phyloP scores from a whole-genome alignment of 805 yeast species.

The Schwanniomyces pseudopolymorphus region DNA sequence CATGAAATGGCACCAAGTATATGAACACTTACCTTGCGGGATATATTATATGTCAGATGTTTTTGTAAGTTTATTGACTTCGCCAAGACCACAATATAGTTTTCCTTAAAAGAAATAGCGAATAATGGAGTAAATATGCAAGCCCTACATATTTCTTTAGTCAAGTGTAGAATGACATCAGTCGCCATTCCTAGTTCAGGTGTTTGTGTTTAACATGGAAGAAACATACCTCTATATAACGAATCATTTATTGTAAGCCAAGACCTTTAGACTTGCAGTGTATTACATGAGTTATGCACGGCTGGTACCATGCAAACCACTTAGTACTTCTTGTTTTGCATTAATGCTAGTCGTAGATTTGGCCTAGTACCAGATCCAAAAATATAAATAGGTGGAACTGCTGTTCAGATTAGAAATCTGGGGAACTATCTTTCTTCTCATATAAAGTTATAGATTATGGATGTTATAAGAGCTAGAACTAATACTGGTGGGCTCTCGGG shows the following conservation, averaged over 20 bases:
- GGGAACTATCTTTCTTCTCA: not conserved
- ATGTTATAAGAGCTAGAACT: slow-evolving; percentile 30
- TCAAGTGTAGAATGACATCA: not conserved
- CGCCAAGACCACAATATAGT: not conserved
- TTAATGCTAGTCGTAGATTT: not conserved
- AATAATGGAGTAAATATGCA: not conserved
- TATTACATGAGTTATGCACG: not conserved
- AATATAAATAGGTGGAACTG: not conserved
- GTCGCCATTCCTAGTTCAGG: not conserved
- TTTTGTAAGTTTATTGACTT: not conserved
- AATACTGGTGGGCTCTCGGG: slow-evolving; percentile 66
- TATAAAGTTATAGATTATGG: not conserved
- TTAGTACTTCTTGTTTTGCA: not conserved
- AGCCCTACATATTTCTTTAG: not conserved
- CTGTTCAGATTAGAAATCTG: not conserved
- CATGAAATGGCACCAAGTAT: not conserved
- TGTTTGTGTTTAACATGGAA: not conserved
- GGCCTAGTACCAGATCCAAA: not conserved
- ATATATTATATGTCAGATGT: not conserved
- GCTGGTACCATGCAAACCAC: not conserved
- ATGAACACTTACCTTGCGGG: not conserved
- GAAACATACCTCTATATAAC: not conserved
- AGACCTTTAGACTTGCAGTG: not conserved
- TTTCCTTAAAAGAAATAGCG: not conserved
- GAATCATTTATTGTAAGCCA: not conserved